Evolutionary conservation across 2,329 filamentous ascomycete species (phyloP), one percentile per base, ranked within the genome.

Genomic region (Claviceps monticola): DNA sequence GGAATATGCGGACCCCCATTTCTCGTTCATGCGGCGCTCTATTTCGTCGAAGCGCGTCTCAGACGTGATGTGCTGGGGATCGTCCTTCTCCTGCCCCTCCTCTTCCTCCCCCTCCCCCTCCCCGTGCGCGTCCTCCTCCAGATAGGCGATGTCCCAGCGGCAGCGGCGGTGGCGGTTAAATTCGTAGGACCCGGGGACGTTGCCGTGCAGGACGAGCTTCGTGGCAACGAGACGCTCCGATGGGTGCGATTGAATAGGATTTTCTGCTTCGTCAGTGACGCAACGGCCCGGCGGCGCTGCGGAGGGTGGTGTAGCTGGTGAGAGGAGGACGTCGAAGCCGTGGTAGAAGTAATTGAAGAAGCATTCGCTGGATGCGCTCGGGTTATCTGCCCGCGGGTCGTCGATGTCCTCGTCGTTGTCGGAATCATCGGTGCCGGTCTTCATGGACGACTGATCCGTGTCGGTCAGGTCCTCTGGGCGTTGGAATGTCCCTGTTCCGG

Each of bases 301-400:
- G 0, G 84, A 86, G 4, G 84, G 74, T 5, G 75, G 64, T 0
- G 79, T 80, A 0, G 87, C 84, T 34, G 82, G 81, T 0, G 91
- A 95, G n/a, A 98, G 79, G 5, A 97, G 75, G 9, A 96, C 79
- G 66, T 98, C 93, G 62, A 98, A 94, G 1, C 93, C 93, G 56
- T 95, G 83, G 57, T 91, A 85, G 64, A 96, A 98, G 66, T 98
- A 98, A 65, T 97, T 97, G 69, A 93, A 96, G 65, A 97, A 98
- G 57, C 84, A 89, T 63, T 94, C 88, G 4, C 81, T 78, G 1
- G 82, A 79, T 3, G 82, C 58, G 64, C 74, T 71, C 8, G 16
- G 19, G 56, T 73, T 71, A 1, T 71, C 70, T 3, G 71, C 63
- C 34, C 79, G 76, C 38, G 79, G 76, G 34, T 82, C 81, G 44